These are phyloP conservation scores for Phytophthora constricta DNA, from an alignment of 352 stramenopile genomes.

Conservation along the genomic window DNA sequence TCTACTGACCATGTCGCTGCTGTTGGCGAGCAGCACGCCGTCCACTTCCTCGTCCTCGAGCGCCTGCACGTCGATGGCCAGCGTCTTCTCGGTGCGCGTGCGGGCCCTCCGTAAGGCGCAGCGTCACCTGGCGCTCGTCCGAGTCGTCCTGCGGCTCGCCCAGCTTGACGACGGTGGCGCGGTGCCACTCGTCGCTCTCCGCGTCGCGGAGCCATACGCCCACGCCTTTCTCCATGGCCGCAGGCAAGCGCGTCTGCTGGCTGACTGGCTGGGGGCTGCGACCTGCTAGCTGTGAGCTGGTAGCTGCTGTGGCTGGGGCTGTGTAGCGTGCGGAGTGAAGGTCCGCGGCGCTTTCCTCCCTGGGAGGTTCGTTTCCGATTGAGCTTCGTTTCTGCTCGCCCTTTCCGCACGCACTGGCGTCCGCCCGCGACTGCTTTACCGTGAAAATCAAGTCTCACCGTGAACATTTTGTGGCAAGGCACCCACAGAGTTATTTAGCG, in stretches of 20 bases:
- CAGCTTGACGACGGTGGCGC: conserved; percentile 64
- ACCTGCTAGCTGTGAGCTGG: neutral
- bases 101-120: conserved; percentile 64
- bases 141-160: conserved; percentile 18
- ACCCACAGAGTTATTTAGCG: neutral
- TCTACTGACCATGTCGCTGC: conserved; percentile 74
- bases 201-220: conserved; percentile 76
- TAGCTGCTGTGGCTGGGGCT: neutral
- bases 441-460: neutral
- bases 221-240: conserved; percentile 86
- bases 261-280: no score
- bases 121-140: conserved; percentile 45
- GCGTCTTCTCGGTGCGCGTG: conserved; percentile 52
- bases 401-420: conserved; percentile 6
- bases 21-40: conserved; percentile 79
- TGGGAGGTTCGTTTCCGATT: conserved; percentile 10
- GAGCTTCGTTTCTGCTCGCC: conserved; percentile 3
- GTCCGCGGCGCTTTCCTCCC: neutral
- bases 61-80: conserved; percentile 62
- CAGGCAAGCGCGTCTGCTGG: no score
- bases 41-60: conserved; percentile 72
- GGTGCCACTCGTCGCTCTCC: conserved; percentile 73
- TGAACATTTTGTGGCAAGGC: neutral
- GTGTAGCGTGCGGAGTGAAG: conserved; percentile 6
- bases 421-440: neutral